Conservation (phyloP, 23 red algal species). For the Pyropia yezoensis region DNA sequence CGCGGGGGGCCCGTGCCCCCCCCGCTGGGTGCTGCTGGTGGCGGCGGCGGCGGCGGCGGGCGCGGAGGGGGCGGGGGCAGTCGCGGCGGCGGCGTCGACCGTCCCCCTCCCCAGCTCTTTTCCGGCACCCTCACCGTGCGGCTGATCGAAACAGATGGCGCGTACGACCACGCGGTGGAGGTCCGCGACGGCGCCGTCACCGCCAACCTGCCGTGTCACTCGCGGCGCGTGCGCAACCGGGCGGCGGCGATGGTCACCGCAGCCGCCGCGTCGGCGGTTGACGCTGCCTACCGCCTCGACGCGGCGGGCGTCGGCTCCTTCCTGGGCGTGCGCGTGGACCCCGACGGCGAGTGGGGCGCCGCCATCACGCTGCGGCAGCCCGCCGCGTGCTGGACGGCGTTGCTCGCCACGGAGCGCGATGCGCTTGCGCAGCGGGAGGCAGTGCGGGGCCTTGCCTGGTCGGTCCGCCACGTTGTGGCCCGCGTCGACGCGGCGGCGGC, state of each 20-base stretch:
- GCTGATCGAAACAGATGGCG: conserved; percentile 75
- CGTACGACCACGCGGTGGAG: conserved; percentile 67
- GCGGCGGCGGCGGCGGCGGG: too few species aligned
- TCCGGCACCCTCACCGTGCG: conserved; percentile 46
- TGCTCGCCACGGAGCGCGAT: conserved; percentile 66
- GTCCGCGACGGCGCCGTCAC: conserved; percentile 41
- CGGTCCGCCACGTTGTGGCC: neutral
- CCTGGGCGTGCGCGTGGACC: conserved; percentile 77
- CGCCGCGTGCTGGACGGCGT: conserved; percentile 47
- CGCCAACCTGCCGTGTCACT: conserved; percentile 42
- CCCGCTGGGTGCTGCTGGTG: too few species aligned
- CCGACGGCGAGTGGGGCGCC: conserved; percentile 76
- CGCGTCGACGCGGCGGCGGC: too few species aligned
- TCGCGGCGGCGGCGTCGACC: neutral
- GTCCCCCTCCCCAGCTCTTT: conserved; percentile 14
- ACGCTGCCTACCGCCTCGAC: conserved; percentile 32
- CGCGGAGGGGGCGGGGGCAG: neutral
- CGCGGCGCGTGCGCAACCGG: conserved; percentile 10
- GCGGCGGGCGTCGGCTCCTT: conserved; percentile 47
- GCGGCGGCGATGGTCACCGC: conserved; percentile 20
- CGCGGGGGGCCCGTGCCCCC: neutral
- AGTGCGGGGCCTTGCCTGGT: conserved; percentile 29
- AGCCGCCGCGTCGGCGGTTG: conserved; percentile 28
- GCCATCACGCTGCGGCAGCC: conserved; percentile 43
- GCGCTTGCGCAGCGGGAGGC: conserved; percentile 65